Conservation (phyloP, 495 filamentous ascomycete species). For the Neurospora hispaniola region DNA sequence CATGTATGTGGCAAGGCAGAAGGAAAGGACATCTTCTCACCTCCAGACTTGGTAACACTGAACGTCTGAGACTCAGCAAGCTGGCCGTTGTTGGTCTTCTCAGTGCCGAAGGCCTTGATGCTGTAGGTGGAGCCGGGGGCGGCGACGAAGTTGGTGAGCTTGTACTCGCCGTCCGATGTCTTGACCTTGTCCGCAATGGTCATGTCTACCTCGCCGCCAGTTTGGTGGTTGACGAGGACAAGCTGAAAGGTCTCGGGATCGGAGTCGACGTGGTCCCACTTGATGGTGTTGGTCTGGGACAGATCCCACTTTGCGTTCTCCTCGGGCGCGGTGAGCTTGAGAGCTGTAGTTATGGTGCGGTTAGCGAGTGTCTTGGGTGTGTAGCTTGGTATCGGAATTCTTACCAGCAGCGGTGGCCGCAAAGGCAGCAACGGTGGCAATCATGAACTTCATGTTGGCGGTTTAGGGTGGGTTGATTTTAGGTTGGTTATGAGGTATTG, state of each 20-base stretch:
- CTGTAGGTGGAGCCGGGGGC: conserved; percentile 9
- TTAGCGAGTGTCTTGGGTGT: not conserved
- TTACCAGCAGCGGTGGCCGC: conserved; percentile 9
- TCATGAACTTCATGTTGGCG: conserved; percentile 9
- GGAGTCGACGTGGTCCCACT: conserved; percentile 9
- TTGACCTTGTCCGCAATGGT: conserved; percentile 9
- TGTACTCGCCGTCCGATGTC: conserved; percentile 6
- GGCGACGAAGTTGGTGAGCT: conserved; percentile 12
- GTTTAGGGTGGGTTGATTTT: not conserved
- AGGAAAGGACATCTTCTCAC: not conserved
- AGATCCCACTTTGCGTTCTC: conserved; percentile 7
- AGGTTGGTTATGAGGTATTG: not conserved
- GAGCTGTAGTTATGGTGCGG: not conserved
- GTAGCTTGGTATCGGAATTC: not conserved
- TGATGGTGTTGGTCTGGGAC: conserved; percentile 12
- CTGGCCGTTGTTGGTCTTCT: conserved; percentile 5
- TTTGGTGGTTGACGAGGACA: conserved; percentile 11
- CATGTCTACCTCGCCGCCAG: not conserved
- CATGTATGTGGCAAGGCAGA: not conserved
- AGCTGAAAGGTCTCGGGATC: conserved; percentile 12
- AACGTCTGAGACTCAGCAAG: conserved; percentile 13
- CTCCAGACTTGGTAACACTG: conserved; percentile 16
- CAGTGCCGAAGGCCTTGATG: conserved; percentile 12
- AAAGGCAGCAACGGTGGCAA: conserved; percentile 5
- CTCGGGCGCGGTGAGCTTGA: conserved; percentile 3